Evolutionary conservation across 1,139 yeast genomes (phyloP).

Genomic region (Diutina neorugosa): DNA sequence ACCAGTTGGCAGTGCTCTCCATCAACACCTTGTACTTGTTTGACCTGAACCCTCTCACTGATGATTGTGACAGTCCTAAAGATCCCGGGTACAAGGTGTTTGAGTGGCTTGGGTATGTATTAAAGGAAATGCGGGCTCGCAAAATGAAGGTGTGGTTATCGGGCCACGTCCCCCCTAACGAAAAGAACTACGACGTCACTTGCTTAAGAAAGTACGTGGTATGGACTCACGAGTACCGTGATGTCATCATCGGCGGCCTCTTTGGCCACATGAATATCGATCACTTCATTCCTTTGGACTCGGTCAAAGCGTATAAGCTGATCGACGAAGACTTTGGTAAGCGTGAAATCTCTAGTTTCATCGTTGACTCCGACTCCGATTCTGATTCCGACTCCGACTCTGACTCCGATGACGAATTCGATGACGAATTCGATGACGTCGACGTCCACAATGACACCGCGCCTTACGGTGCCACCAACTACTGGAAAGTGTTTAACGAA

Average conservation of each 20-base stretch:
- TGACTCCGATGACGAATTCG: not conserved
- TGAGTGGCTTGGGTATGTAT: slow-evolving; percentile 65
- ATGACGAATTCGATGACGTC: slow-evolving; percentile 2
- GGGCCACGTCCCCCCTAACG: slow-evolving; percentile 84
- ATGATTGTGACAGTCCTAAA: slow-evolving; percentile 56
- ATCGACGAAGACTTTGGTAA: slow-evolving; percentile 14
- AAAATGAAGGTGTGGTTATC: slow-evolving; percentile 76
- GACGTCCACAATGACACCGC: slow-evolving; percentile 1
- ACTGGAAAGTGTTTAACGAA: not conserved
- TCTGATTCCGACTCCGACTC: slow-evolving; percentile 7
- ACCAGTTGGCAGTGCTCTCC: slow-evolving; percentile 62
- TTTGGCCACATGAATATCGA: slow-evolving; percentile 87
- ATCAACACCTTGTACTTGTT: slow-evolving; percentile 68
- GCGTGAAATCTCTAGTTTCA: slow-evolving; percentile 6
- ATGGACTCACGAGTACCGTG: slow-evolving; percentile 76
- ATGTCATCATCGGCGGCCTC: slow-evolving; percentile 68
- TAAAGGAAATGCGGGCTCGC: slow-evolving; percentile 62
- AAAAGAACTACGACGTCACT: slow-evolving; percentile 58
- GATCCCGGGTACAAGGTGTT: slow-evolving; percentile 74
- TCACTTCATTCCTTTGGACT: slow-evolving; percentile 70
- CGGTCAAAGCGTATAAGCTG: slow-evolving; percentile 52
- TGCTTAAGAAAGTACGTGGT: slow-evolving; percentile 64
- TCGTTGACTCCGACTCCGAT: slow-evolving; percentile 9
- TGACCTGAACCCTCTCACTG: slow-evolving; percentile 70
- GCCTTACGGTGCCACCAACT: not conserved